Evolutionary conservation across 495 filamentous ascomycete genomes (phyloP).

Genomic region (Cladorrhinum samala): DNA sequence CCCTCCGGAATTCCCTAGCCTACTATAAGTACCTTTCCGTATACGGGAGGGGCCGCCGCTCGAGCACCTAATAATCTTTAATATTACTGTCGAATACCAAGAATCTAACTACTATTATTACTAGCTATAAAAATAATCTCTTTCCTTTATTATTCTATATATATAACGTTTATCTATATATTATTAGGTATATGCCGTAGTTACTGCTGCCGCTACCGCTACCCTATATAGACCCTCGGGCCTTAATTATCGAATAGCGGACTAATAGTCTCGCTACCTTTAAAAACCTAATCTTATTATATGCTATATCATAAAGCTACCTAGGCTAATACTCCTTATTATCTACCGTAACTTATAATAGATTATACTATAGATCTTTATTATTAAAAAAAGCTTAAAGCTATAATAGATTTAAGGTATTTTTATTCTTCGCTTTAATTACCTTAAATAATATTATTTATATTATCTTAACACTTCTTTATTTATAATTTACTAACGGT

Average conservation of each 20-base stretch:
- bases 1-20: neutral
- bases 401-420: constrained; percentile 27
- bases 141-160: constrained; percentile 14
- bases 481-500: constrained; percentile 17
- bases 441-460: constrained; percentile 29
- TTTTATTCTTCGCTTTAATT: constrained; percentile 21
- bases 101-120: constrained; percentile 21
- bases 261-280: constrained; percentile 21
- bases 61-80: constrained; percentile 15
- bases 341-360: constrained; percentile 17
- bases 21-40: constrained; percentile 17
- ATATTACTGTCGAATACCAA: constrained; percentile 10
- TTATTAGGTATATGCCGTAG: constrained; percentile 25
- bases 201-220: no score
- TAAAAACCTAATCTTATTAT: constrained; percentile 23
- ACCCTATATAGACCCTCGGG: constrained; percentile 15
- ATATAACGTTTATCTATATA: constrained; percentile 28
- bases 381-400: constrained; percentile 32
- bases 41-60: constrained; percentile 25
- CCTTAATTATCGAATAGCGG: constrained; percentile 29
- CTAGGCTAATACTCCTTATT: constrained; percentile 11
- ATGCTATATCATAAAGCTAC: constrained; percentile 26
- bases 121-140: constrained; percentile 14
- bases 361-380: constrained; percentile 24
- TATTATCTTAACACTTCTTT: constrained; percentile 18